Conservation (phyloP, 2,329 filamentous ascomycete species). For the Fusarium udum region DNA sequence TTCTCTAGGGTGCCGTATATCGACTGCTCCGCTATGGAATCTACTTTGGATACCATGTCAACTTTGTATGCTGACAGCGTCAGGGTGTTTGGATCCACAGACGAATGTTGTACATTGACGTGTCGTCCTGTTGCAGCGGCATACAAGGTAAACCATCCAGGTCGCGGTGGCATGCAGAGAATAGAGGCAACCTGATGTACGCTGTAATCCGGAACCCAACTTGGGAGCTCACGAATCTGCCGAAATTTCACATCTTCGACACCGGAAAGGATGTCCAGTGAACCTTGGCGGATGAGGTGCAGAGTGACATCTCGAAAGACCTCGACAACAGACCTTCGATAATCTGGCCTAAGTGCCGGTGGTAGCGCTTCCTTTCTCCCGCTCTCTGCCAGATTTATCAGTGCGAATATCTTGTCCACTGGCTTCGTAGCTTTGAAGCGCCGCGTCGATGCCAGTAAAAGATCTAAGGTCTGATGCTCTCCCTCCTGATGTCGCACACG, state of each 20-base stretch:
- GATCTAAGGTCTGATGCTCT: not conserved
- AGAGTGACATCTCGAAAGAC: not conserved
- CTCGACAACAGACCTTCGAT: not conserved
- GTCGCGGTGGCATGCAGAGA: not conserved
- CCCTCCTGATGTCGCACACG: not conserved
- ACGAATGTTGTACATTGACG: accelerated
- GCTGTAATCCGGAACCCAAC: not conserved
- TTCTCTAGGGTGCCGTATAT: not conserved
- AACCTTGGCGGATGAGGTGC: not conserved
- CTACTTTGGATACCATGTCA: not conserved
- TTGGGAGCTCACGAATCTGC: not conserved
- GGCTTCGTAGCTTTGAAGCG: not conserved
- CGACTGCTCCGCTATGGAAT: not conserved
- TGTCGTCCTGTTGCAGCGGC: not conserved
- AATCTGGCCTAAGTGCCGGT: not conserved
- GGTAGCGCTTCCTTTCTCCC: accelerated
- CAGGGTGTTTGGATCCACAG: accelerated
- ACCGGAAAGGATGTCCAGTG: not conserved
- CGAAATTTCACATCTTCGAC: not conserved
- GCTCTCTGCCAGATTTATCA: not conserved
- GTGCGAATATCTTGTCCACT: not conserved
- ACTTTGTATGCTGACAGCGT: accelerated
- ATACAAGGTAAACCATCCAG: not conserved
- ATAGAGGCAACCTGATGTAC: not conserved
- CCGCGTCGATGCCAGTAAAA: not conserved